phyloP scores from a whole-genome alignment of 2,329 filamentous ascomycete species.

The Neofusicoccum ribis region DNA sequence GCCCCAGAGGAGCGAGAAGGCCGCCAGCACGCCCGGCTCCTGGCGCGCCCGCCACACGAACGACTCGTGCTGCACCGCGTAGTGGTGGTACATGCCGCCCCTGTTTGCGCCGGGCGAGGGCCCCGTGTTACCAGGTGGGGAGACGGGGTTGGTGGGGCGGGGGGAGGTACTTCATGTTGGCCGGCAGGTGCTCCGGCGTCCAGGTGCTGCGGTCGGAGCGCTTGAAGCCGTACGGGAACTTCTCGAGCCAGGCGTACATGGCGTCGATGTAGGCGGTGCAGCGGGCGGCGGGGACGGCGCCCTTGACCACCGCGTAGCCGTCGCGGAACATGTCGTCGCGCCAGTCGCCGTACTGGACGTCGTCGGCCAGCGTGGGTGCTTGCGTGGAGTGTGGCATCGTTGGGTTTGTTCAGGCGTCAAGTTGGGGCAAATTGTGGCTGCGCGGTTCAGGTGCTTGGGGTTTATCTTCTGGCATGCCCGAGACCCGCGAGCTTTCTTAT shows the following conservation, averaged over 20 bases:
- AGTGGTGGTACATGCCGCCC: constrained; percentile 46
- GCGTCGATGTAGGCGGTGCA: constrained; percentile 41
- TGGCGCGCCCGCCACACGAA: constrained; percentile 46
- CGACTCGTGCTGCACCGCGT: constrained; percentile 44
- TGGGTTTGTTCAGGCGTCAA: background rate
- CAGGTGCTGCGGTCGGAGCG: constrained; percentile 40
- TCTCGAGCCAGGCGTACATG: constrained; percentile 34
- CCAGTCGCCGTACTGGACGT: constrained; percentile 36
- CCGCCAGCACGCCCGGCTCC: constrained; percentile 43
- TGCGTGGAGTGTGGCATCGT: constrained; percentile 9
- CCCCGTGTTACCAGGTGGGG: too few species aligned
- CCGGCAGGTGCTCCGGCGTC: constrained; percentile 46
- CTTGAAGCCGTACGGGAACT: constrained; percentile 33
- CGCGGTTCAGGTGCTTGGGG: background rate
- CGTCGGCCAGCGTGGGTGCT: constrained; percentile 11
- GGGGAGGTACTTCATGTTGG: constrained; percentile 22
- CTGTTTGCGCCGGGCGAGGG: constrained; percentile 27
- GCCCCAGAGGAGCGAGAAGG: constrained; percentile 47
- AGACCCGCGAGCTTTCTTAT: background rate
- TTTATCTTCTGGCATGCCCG: background rate
- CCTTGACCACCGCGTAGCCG: constrained; percentile 46
- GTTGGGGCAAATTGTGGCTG: too few species aligned
- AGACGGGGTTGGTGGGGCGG: too few species aligned
- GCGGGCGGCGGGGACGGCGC: constrained; percentile 39
- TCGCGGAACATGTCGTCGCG: constrained; percentile 44